Conservation (phyloP, 192 early-diverging fungal genomes). For the Coemansia sp. region DNA sequence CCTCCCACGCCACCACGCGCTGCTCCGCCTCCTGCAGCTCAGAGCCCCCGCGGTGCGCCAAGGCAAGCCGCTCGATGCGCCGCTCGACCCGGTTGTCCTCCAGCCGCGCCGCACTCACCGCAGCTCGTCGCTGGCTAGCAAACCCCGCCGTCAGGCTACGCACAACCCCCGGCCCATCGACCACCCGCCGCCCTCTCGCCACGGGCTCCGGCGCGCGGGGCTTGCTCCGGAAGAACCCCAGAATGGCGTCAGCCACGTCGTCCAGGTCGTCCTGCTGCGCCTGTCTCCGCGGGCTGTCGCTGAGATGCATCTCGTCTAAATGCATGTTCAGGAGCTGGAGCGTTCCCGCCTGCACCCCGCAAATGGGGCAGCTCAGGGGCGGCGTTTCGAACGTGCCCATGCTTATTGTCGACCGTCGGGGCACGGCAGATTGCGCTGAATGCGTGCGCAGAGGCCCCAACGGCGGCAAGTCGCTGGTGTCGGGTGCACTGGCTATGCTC, state of each 20-base stretch:
- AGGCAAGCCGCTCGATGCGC: conserved; percentile 65
- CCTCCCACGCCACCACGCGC: conserved; percentile 43
- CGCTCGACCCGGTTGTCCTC: conserved; percentile 73
- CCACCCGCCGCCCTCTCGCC: conserved; percentile 18
- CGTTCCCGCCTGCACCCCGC: conserved; percentile 48
- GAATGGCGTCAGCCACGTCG: conserved; percentile 31
- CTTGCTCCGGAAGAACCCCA: conserved; percentile 48
- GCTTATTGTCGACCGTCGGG: conserved; percentile 4
- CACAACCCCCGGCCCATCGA: conserved; percentile 47
- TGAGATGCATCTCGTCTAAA: conserved; percentile 47
- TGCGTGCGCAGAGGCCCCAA: not conserved
- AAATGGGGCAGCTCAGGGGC: conserved; percentile 39
- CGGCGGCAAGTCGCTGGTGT: not conserved
- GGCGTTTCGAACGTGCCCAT: not conserved
- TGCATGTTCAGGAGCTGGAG: conserved; percentile 48
- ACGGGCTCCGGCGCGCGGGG: no score
- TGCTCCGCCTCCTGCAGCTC: conserved; percentile 38
- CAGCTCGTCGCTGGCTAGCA: conserved; percentile 50
- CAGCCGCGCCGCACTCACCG: conserved; percentile 60
- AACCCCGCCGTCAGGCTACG: conserved; percentile 57
- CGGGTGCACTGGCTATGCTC: not conserved
- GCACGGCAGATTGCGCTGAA: not conserved
- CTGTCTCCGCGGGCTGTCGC: not conserved
- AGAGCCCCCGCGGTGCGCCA: conserved; percentile 11
- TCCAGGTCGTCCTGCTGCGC: conserved; percentile 40